Conservation (phyloP, 352 stramenopile genomes). For the Blastocystis sp. region DNA sequence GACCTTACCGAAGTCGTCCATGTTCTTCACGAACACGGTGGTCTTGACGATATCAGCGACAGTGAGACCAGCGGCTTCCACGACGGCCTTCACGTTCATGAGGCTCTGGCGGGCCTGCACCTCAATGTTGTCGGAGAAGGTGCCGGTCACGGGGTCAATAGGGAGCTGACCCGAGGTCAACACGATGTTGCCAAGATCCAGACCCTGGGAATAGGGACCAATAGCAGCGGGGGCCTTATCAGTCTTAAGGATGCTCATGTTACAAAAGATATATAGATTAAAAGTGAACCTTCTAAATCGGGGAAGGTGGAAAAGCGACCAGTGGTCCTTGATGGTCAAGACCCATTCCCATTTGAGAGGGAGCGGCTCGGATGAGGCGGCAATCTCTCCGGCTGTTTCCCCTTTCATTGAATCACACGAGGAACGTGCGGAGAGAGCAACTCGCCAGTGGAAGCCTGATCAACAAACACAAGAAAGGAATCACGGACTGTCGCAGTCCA, state of each 20-base stretch:
- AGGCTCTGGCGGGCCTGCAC: conserved; percentile 71
- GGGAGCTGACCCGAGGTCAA: conserved; percentile 72
- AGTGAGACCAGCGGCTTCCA: conserved; percentile 66
- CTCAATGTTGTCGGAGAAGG: conserved; percentile 73
- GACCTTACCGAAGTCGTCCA: conserved; percentile 73
- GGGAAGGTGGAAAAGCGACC: conserved; percentile 27
- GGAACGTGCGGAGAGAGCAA: no score
- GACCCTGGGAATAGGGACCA: conserved; percentile 73
- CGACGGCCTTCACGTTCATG: conserved; percentile 74
- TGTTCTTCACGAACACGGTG: conserved; percentile 73
- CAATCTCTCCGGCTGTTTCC: no score
- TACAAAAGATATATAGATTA: conserved; percentile 65
- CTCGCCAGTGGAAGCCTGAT: no score
- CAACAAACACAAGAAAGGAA: conserved; percentile 14
- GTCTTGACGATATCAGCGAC: conserved; percentile 73
- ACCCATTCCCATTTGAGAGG: not conserved
- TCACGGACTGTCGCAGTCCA: conserved; percentile 19
- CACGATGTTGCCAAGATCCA: conserved; percentile 57
- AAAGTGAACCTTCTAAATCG: conserved; percentile 52
- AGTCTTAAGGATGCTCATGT: conserved; percentile 73
- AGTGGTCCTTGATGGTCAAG: conserved; percentile 24
- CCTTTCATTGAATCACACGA: no score
- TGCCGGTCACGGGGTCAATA: conserved; percentile 62
- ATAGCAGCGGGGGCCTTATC: conserved; percentile 72
- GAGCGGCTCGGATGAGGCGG: no score